Conservation (phyloP, 2,329 filamentous ascomycete species). For the Verticillium tricorpus region DNA sequence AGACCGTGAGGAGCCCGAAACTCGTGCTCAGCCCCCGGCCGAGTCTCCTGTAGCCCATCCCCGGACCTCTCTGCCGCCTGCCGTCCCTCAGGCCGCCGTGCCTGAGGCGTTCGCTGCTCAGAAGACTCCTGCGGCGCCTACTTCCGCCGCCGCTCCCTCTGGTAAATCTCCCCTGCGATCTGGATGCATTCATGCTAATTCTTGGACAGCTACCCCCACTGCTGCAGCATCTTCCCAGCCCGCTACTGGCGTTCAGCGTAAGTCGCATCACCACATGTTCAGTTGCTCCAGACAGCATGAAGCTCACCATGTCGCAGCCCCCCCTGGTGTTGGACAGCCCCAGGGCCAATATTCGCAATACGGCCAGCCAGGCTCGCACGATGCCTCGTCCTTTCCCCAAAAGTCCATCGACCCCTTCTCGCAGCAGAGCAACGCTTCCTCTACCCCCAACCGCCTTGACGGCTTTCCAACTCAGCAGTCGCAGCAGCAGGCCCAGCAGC, state of each 20-base stretch:
- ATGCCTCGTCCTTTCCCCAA: constrained; percentile 57
- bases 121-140: constrained; percentile 46
- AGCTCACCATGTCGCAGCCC: constrained; percentile 19
- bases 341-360: constrained; percentile 67
- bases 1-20: constrained; percentile 92
- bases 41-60: constrained; percentile 86
- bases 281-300: constrained; percentile 5
- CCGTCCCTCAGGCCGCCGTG: constrained; percentile 47
- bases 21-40: constrained; percentile 84
- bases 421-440: constrained; percentile 57
- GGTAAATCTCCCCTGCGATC: constrained; percentile 28
- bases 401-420: constrained; percentile 87
- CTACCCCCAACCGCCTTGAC: constrained; percentile 55
- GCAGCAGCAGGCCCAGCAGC: constrained; percentile 51
- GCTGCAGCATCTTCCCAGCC: constrained; percentile 25
- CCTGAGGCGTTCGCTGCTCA: constrained; percentile 51
- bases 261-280: constrained; percentile 21
- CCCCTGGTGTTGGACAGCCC: constrained; percentile 51
- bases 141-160: constrained; percentile 30
- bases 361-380: constrained; percentile 56
- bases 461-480: constrained; percentile 51
- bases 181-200: constrained; percentile 13
- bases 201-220: constrained; percentile 17
- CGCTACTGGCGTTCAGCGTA: constrained; percentile 30
- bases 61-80: constrained; percentile 80